phyloP scores from a whole-genome alignment of 805 yeast genomes.

The Tetrapisispora fleetii region DNA sequence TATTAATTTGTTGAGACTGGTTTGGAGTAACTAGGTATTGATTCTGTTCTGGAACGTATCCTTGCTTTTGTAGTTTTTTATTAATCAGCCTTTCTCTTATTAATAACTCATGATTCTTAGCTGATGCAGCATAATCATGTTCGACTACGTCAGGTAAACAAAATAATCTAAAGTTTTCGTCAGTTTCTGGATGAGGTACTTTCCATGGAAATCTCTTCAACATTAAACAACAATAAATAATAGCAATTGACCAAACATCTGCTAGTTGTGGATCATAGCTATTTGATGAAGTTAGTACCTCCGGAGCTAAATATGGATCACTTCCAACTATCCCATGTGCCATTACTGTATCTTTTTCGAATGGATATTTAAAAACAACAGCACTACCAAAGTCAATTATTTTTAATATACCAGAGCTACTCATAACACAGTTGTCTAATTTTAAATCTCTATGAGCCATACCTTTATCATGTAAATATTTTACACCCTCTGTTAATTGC shows the following conservation, averaged over 20 bases:
- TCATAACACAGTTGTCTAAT: slow-evolving; percentile 73
- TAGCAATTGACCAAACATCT: slow-evolving; percentile 79
- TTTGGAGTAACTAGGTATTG: not conserved
- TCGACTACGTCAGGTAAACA: slow-evolving; percentile 58
- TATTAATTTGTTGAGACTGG: not conserved
- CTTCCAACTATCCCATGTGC: slow-evolving; percentile 75
- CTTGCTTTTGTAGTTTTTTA: slow-evolving; percentile 4
- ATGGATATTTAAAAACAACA: slow-evolving; percentile 73
- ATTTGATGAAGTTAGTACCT: slow-evolving; percentile 40
- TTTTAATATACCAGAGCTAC: slow-evolving; percentile 61
- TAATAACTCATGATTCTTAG: slow-evolving; percentile 56
- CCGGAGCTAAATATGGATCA: slow-evolving; percentile 83
- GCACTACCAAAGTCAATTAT: slow-evolving; percentile 80
- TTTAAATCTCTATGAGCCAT: slow-evolving; percentile 76
- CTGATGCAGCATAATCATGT: slow-evolving; percentile 65
- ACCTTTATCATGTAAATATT: slow-evolving; percentile 65
- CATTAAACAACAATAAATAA: slow-evolving; percentile 79
- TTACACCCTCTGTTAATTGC: slow-evolving; percentile 62
- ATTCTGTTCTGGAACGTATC: not conserved
- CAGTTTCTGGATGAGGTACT: slow-evolving; percentile 56
- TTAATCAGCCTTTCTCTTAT: slow-evolving; percentile 35
- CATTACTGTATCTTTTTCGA: slow-evolving; percentile 43
- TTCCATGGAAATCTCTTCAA: slow-evolving; percentile 82
- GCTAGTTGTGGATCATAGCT: slow-evolving; percentile 67
- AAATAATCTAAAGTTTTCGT: slow-evolving; percentile 58